These are phyloP conservation scores for Colletotrichum sojae DNA, from an alignment of 2,329 filamentous ascomycete genomes.

Conservation along the genomic window DNA sequence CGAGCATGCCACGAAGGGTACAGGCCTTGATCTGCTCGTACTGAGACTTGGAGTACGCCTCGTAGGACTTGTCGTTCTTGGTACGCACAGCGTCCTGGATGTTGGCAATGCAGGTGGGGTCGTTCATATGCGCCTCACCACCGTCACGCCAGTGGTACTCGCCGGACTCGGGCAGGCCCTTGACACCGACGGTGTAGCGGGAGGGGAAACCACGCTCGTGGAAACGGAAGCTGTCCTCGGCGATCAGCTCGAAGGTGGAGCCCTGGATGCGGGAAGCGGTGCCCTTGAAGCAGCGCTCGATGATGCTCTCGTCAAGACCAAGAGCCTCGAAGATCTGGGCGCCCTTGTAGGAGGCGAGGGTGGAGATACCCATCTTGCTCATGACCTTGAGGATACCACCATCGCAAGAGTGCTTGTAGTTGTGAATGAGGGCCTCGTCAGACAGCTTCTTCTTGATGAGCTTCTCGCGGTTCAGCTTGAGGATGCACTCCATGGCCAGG, in stretches of 20 bases:
- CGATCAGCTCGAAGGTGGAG: conserved; percentile 93
- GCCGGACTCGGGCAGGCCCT: conserved; percentile 90
- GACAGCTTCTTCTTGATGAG: conserved; percentile 91
- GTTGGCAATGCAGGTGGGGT: conserved; percentile 94
- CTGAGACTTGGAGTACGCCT: conserved; percentile 92
- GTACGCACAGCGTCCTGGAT: conserved; percentile 96
- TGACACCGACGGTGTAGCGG: conserved; percentile 80
- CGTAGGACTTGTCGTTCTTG: conserved; percentile 99
- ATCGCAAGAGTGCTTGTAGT: conserved; percentile 97
- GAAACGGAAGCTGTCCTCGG: conserved; percentile 93
- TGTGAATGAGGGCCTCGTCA: conserved; percentile 87
- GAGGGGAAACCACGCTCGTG: conserved; percentile 94
- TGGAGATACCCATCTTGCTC: conserved; percentile 99
- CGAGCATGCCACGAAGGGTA: conserved; percentile 92
- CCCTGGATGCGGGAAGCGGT: conserved; percentile 96
- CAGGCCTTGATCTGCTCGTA: conserved; percentile 98
- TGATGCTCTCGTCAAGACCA: conserved; percentile 90
- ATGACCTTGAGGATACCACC: conserved; percentile 98
- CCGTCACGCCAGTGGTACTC: conserved; percentile 99
- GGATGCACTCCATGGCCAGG: conserved; percentile 93
- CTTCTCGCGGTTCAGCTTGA: conserved; percentile 95
- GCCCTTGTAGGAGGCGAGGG: conserved; percentile 95
- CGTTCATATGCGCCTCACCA: conserved; percentile 95
- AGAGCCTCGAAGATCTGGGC: conserved; percentile 98
- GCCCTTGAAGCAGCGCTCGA: conserved; percentile 94